Evolutionary conservation across 345 rosid genomes (phyloP), one percentile per base, ranked within the genome.

Genomic region (Citrus maxima): DNA sequence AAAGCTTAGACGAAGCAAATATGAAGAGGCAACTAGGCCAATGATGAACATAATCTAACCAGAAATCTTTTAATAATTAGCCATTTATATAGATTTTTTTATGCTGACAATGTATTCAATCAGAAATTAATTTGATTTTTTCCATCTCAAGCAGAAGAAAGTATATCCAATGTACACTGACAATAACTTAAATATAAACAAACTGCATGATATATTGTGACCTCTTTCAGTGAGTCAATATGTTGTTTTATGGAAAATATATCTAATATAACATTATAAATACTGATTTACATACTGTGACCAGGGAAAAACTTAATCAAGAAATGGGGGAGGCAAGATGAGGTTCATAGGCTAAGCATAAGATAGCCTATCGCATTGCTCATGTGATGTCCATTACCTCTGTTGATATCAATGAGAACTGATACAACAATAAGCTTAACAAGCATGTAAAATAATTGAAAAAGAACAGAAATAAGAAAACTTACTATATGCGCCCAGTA

Each of bases 401-500:
- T 30, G 63, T 54, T 30, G 25, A 24, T 24, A 30, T 63, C 49
- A 28, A 30, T 46, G 10, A 6, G 25, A 63, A 63, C 37, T 75
- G 16, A 65, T 34, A 64, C 30, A 56, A 28, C 10, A 56, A 42
- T 5, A 61, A 24, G 51, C 24, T 13, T 42, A 58, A 24, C 28
- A n/a, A 59, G 32, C 18, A 24, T 21, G 1, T 46, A 30, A 74
- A 28, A 46, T 7, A 68, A n/a, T 58, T 24, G 60, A 46, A 37
- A 55, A 67, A 56, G 28, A 68, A 18, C 4, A 14, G 73, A 49
- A 19, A 27, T 28, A 6, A 37, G 21, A 73, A 65, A 42, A 82
- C 98, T 86, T 87, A 94, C 99, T 82, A 80, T 96, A 93, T 6
- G 89, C 93, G 28, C 88, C 88, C 82, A 96, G 79, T 8, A 94